Evolutionary conservation across 2,329 filamentous ascomycete genomes (phyloP), one percentile per base, ranked within the genome.

Genomic region (Daldinia sp.): DNA sequence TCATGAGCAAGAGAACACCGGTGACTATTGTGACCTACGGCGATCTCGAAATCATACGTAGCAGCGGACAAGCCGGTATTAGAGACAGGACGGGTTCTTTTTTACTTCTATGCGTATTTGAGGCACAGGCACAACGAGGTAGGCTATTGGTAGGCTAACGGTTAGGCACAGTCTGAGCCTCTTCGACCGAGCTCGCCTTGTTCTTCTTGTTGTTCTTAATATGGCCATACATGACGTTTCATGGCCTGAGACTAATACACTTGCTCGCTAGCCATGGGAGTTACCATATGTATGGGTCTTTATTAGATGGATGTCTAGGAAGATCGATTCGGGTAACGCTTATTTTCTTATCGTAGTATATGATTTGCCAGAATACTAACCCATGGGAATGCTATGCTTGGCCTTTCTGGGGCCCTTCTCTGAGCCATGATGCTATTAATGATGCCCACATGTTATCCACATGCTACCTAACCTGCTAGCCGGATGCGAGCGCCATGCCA

Each of bases 391-490:
- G 54, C 35, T 50, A 50, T 50, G 46, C 46, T 28, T 30, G 26
- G 26, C 6, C 46, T 46, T 46, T 46, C 42, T 12, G 42, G 42
- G 42, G 20, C 20, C 13, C 15, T 42, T 4, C 12, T 42, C 4
- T n/a, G 39, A n/a, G 6, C 54, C 61, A 41, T 41, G 39, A 60
- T 60, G 50, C 58, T 65, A 70, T 68, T 61, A 60, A 63, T 68
- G 55, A 23, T 57, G 57, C 48, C 61, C 57, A 65, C 54, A 62
- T 63, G 64, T 26, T 64, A 60, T 23, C 50, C 53, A 60, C 64
- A 62, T 37, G 53, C 46, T 35, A 39, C 57, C 51, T 13, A 39
- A 23, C 35, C 35, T 51, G 10, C 26, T 33, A 51, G 26, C 46
- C 46, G 26, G 20, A 23, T n/a, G 46, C 46, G 26, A 30, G 23